Base-by-base conservation (phyloP, 2,329 filamentous ascomycete genomes). In the Cyanodermella asteris region DNA sequence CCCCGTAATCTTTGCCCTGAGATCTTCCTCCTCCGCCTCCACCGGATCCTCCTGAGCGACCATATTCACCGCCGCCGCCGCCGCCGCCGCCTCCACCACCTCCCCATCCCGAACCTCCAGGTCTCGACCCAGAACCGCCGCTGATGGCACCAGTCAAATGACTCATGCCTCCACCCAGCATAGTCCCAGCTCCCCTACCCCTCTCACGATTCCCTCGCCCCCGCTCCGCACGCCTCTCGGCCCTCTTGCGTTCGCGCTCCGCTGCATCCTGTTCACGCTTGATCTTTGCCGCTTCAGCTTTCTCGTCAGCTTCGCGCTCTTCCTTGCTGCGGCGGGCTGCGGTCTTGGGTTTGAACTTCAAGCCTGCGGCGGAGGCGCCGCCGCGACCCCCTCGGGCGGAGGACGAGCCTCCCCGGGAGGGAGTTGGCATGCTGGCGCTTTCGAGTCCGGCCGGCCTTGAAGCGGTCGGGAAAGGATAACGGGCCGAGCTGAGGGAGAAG, bases 331-430 rank as follows among this genome's bases (percentile, higher is more conserved):
- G 47, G 8, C 52, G 51, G 5, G 33, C 37, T 6, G 49, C 44
- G 3, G 45, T 42, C 24, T 47, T 49, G 4, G 53, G 53, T 32
- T 51, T 44, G 28, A 49, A 52, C 31, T 54, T 55, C 16, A 55
- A 34, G 3, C 20, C 13, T n/a, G n/a, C n/a, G 40, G 40, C 5
- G 49, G 47, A 28, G 49, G 51, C 3, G 41, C 33, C 2, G 42
- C 31, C 22, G 46, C 43, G 7, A 41, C 40, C 32, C 37, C 36
- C 31, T 27, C 28, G 14, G 34, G 33, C 18, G 41, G 31, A 0
- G 46, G 38, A 53, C 48, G 25, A 45, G 50, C 9, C 49, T 43
- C 3, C 44, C 37, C 2, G 47, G n/a, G n/a, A n/a, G n/a, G n/a
- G n/a, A n/a, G n/a, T n/a, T n/a, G n/a, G n/a, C n/a, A n/a, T n/a